Percentiles rank a stretch among this genome's conserved stretches.
Evolutionary conservation across 2,329 filamentous ascomycete genomes (phyloP).

Genomic region (Furcasterigmium furcatum): DNA sequence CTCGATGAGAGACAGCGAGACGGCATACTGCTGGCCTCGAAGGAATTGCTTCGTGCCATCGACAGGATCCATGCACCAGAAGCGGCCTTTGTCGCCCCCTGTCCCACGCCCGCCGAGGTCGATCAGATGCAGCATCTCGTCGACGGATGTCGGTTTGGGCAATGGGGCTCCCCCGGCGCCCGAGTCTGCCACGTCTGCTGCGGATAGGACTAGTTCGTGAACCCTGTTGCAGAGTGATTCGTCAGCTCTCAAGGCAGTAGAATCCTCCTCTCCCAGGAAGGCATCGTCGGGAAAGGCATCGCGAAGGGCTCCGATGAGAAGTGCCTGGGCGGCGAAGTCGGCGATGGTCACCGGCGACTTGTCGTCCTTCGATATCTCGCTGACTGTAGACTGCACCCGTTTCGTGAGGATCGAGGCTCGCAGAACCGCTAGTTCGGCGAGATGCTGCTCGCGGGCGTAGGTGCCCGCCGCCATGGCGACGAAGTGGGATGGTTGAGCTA

Average conservation of each 20-base stretch:
- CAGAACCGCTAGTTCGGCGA: conserved; percentile 45
- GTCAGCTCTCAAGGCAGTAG: conserved; percentile 47
- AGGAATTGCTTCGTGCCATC: conserved; percentile 64
- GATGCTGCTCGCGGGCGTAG: conserved; percentile 23
- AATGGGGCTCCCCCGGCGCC: conserved; percentile 14
- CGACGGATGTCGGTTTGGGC: conserved; percentile 36
- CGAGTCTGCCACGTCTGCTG: not conserved
- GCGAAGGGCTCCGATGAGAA: conserved; percentile 55
- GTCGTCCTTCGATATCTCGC: conserved; percentile 53
- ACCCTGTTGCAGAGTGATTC: conserved; percentile 45
- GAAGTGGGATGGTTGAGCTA: too few relatives aligned
- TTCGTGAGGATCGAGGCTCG: conserved; percentile 57
- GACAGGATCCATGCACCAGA: conserved; percentile 64
- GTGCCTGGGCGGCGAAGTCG: conserved; percentile 61
- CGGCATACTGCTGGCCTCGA: conserved; percentile 58
- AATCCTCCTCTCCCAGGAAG: conserved; percentile 62
- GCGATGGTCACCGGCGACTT: conserved; percentile 59
- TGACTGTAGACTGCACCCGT: too few relatives aligned
- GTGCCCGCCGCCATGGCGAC: conserved; percentile 6
- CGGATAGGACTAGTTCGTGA: conserved; percentile 49
- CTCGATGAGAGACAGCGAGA: conserved; percentile 56
- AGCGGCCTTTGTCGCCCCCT: conserved; percentile 29
- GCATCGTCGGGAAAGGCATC: conserved; percentile 48
- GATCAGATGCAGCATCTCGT: conserved; percentile 60
- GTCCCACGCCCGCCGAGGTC: conserved; percentile 49